Evolutionary conservation across 2,329 filamentous ascomycete species (phyloP).

Genomic region (Lasiodiplodia theobromae): DNA sequence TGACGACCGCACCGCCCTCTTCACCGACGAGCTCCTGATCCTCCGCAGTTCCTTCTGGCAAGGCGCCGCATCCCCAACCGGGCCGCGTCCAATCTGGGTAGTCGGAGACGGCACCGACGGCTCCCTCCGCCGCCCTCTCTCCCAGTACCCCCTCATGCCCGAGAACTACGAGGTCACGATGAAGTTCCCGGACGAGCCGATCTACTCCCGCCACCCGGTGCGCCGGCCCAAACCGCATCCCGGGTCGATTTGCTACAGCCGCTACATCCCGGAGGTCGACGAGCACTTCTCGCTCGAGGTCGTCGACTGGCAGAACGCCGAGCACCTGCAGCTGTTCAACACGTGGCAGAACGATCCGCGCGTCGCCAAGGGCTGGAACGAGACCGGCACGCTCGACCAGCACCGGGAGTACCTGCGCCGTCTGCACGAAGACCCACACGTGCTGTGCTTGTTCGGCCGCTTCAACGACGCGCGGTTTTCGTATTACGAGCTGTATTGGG

Average conservation of each 20-base stretch:
- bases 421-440: slow-evolving; percentile 74
- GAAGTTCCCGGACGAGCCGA: slow-evolving; percentile 54
- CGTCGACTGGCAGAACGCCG: slow-evolving; percentile 69
- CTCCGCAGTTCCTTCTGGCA: slow-evolving; percentile 58
- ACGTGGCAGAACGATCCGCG: slow-evolving; percentile 85
- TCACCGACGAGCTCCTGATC: slow-evolving; percentile 54
- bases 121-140: slow-evolving; percentile 23
- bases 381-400: slow-evolving; percentile 76
- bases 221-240: slow-evolving; percentile 75
- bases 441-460: slow-evolving; percentile 71
- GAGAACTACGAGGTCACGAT: slow-evolving; percentile 53
- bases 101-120: neutral
- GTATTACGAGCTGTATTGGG: slow-evolving; percentile 85
- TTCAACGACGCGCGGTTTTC: slow-evolving; percentile 77
- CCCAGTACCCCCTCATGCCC: slow-evolving; percentile 44
- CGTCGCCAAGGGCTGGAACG: slow-evolving; percentile 81
- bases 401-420: slow-evolving; percentile 74
- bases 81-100: slow-evolving; percentile 52
- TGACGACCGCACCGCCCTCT: slow-evolving; percentile 44
- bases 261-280: slow-evolving; percentile 77
- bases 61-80: slow-evolving; percentile 52
- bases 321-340: slow-evolving; percentile 76
- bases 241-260: slow-evolving; percentile 76
- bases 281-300: slow-evolving; percentile 80
- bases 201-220: slow-evolving; percentile 73